Conservation (phyloP, 2,329 filamentous ascomycete genomes). For the Claviceps citrina region DNA sequence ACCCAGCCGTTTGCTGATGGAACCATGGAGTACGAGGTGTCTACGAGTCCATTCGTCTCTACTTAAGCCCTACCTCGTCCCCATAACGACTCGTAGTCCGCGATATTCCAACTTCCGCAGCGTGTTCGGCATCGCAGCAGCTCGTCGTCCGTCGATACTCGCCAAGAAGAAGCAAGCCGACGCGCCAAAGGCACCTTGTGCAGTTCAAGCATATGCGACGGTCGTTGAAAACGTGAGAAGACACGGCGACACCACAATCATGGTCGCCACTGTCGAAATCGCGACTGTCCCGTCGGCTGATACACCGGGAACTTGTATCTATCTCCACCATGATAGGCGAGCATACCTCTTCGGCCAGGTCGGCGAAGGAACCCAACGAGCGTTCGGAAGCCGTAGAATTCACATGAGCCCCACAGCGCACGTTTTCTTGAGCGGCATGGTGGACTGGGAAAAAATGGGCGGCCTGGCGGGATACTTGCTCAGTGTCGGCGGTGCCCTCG, state of each 20-base stretch:
- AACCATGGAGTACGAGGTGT: slow-evolving; percentile 3
- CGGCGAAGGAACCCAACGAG: slow-evolving; percentile 72
- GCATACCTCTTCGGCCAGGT: slow-evolving; percentile 76
- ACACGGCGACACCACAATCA: slow-evolving; percentile 21
- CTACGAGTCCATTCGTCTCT: slow-evolving; percentile 1
- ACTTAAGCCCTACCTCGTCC: not conserved
- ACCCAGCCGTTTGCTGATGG: slow-evolving; percentile 4
- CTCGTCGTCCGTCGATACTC: not conserved
- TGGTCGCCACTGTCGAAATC: slow-evolving; percentile 63
- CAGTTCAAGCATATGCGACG: not conserved
- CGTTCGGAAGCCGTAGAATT: slow-evolving; percentile 51
- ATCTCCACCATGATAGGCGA: slow-evolving; percentile 66
- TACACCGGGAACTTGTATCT: slow-evolving; percentile 62
- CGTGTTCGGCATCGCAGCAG: not conserved
- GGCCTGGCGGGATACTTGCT: slow-evolving; percentile 76
- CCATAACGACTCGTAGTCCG: not conserved
- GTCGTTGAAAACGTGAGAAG: not conserved
- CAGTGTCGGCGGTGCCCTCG: slow-evolving; percentile 57
- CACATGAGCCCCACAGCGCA: slow-evolving; percentile 52
- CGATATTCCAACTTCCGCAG: not conserved
- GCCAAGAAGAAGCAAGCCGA: not conserved
- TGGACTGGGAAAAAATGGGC: slow-evolving; percentile 62
- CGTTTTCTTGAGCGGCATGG: slow-evolving; percentile 67
- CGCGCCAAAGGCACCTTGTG: not conserved
- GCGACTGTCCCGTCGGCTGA: slow-evolving; percentile 74